phyloP scores from a whole-genome alignment of 306 rosid species.

The Parietaria judaica region DNA sequence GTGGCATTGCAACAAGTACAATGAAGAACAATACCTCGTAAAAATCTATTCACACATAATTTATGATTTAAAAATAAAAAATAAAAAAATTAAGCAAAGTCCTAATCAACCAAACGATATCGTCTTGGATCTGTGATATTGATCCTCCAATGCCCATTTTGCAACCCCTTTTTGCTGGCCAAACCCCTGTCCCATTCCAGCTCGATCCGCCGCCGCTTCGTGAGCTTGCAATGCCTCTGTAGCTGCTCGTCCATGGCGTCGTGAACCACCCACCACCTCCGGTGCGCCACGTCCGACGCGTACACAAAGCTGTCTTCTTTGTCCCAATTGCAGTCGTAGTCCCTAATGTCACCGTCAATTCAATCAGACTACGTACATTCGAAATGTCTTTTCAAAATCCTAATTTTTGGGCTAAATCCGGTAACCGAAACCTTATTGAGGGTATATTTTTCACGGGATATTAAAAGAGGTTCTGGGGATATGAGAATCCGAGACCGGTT shows the following conservation, averaged over 20 bases:
- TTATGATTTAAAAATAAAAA: too few relatives aligned
- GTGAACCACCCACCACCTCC: constrained; percentile 70
- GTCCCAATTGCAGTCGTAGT: constrained; percentile 92
- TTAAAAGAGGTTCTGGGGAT: too few relatives aligned
- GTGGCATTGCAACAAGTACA: too few relatives aligned
- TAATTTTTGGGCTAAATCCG: too few relatives aligned
- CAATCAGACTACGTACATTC: too few relatives aligned
- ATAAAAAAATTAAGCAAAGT: too few relatives aligned
- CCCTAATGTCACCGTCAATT: constrained; percentile 17
- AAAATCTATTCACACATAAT: too few relatives aligned
- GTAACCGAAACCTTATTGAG: too few relatives aligned
- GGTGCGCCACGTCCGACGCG: constrained; percentile 87
- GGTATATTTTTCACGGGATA: too few relatives aligned
- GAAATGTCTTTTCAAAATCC: too few relatives aligned
- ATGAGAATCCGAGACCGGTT: too few relatives aligned
- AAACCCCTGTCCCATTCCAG: constrained; percentile 69
- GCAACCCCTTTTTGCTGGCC: constrained; percentile 35
- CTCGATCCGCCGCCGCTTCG: constrained; percentile 47
- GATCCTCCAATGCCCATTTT: constrained; percentile 63
- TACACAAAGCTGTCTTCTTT: constrained; percentile 52
- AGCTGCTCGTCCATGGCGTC: constrained; percentile 49
- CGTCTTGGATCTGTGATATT: constrained; percentile 80
- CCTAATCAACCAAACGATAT: constrained; percentile 31
- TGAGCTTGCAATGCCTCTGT: constrained; percentile 57
- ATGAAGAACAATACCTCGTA: too few relatives aligned